Evolutionary conservation across 768 basidiomycete genomes (phyloP).

Genomic region (Terana coerulea): DNA sequence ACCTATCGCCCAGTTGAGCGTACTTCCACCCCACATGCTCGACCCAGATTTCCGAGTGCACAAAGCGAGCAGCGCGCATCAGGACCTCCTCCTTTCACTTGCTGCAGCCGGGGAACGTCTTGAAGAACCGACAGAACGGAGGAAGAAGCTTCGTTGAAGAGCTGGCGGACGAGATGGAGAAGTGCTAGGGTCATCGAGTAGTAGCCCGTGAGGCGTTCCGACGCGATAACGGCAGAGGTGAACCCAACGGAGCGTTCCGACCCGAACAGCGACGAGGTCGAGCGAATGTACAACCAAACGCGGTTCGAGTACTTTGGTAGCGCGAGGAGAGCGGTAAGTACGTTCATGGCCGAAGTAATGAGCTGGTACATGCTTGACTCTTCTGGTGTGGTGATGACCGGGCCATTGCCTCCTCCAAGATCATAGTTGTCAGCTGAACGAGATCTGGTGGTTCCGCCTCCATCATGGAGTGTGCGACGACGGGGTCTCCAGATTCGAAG

Average conservation of each 20-base stretch:
- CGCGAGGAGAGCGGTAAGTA: slow-evolving; percentile 72
- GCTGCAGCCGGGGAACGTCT: slow-evolving; percentile 56
- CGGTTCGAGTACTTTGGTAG: slow-evolving; percentile 73
- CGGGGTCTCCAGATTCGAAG: slow-evolving; percentile 54
- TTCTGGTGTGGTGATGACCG: slow-evolving; percentile 39
- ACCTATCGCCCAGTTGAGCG: slow-evolving; percentile 72
- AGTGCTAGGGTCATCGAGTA: slow-evolving; percentile 84
- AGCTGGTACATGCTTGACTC: slow-evolving; percentile 52
- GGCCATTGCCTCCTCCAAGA: slow-evolving; percentile 72
- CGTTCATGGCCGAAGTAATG: slow-evolving; percentile 78
- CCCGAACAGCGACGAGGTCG: slow-evolving; percentile 74
- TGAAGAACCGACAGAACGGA: slow-evolving; percentile 45
- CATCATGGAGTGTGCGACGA: slow-evolving; percentile 48
- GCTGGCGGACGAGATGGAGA: slow-evolving; percentile 68
- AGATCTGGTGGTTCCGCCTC: slow-evolving; percentile 63
- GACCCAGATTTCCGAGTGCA: slow-evolving; percentile 87
- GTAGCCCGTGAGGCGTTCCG: slow-evolving; percentile 66
- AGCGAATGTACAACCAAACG: slow-evolving; percentile 86
- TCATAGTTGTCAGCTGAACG: slow-evolving; percentile 76
- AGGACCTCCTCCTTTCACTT: slow-evolving; percentile 84
- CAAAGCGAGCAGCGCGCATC: slow-evolving; percentile 68
- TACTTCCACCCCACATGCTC: slow-evolving; percentile 88
- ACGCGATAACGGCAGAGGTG: slow-evolving; percentile 61
- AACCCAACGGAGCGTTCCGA: slow-evolving; percentile 52
- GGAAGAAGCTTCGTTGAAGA: slow-evolving; percentile 69